Conservation (phyloP, 179 eudicot species). For the Beta macrorhiza region DNA sequence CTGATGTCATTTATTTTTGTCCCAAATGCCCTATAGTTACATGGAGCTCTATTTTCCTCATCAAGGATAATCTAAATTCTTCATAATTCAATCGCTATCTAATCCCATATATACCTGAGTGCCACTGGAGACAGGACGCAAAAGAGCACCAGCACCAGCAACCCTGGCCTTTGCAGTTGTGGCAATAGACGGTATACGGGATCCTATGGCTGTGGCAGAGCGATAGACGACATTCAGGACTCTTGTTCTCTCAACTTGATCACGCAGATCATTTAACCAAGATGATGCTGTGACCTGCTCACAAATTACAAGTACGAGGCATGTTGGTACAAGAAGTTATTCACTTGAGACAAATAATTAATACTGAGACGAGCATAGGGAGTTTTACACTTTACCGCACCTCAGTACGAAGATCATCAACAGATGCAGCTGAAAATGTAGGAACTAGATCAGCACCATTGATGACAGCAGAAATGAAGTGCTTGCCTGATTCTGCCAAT, state of each 20-base stretch:
- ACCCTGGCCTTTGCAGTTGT: conserved; percentile 82
- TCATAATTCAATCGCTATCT: background rate
- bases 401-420: conserved; percentile 97
- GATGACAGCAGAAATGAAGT: conserved; percentile 78
- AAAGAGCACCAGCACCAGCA: conserved; percentile 89
- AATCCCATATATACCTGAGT: conserved; percentile 59
- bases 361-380: background rate
- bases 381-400: conserved; percentile 37
- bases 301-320: conserved; percentile 9
- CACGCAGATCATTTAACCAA: conserved; percentile 91
- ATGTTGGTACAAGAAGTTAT: conserved; percentile 9
- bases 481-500: conserved; percentile 91
- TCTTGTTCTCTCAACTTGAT: conserved; percentile 87
- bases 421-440: conserved; percentile 83
- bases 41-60: background rate
- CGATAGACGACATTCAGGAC: conserved; percentile 84
- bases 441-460: conserved; percentile 96
- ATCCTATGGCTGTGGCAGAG: conserved; percentile 89
- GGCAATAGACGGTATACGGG: conserved; percentile 91
- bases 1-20: background rate
- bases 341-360: background rate
- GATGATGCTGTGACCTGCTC: conserved; percentile 91
- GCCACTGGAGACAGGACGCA: conserved; percentile 82
- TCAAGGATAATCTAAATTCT: background rate
- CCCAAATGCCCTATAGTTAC: background rate